Evolutionary conservation across 768 basidiomycete genomes (phyloP).

Genomic region (Tulasnella sp.): DNA sequence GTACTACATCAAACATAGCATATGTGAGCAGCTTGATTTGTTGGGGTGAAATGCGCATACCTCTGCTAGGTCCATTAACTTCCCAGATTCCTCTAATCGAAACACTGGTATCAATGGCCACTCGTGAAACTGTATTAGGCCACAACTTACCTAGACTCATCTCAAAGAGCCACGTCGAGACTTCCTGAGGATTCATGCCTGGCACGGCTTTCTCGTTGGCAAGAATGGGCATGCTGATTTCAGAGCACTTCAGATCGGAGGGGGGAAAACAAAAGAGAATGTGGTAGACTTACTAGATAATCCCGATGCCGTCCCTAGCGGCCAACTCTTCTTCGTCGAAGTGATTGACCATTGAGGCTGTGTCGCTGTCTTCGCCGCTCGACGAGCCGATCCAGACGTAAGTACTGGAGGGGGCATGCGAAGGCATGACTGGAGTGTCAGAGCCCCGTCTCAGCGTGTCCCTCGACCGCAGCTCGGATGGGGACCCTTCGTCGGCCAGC

Average conservation of each 20-base stretch:
- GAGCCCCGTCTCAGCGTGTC: too few species aligned
- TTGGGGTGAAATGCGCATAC: conserved; percentile 9
- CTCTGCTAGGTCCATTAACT: conserved; percentile 20
- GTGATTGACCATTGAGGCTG: neutral
- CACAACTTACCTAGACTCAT: neutral
- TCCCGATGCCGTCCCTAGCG: conserved; percentile 22
- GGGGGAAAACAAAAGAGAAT: neutral
- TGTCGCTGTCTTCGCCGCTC: neutral
- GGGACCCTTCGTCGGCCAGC: neutral
- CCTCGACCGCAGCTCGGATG: neutral
- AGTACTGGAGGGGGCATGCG: neutral
- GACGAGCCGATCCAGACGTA: conserved; percentile 23
- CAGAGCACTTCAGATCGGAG: neutral
- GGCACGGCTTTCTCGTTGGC: conserved; percentile 19
- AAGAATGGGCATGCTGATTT: conserved; percentile 18
- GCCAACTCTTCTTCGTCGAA: conserved; percentile 20
- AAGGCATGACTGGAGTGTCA: neutral
- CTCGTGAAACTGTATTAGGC: too few species aligned
- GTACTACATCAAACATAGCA: conserved; percentile 6
- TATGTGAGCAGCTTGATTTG: neutral
- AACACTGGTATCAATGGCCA: too few species aligned
- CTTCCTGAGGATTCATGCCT: conserved; percentile 19
- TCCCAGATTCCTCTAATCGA: conserved; percentile 20
- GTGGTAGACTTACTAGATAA: conserved; percentile 18
- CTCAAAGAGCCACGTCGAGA: conserved; percentile 22